Base-by-base conservation (phyloP, 495 filamentous ascomycete genomes). In the Penicillium malachiteum region DNA sequence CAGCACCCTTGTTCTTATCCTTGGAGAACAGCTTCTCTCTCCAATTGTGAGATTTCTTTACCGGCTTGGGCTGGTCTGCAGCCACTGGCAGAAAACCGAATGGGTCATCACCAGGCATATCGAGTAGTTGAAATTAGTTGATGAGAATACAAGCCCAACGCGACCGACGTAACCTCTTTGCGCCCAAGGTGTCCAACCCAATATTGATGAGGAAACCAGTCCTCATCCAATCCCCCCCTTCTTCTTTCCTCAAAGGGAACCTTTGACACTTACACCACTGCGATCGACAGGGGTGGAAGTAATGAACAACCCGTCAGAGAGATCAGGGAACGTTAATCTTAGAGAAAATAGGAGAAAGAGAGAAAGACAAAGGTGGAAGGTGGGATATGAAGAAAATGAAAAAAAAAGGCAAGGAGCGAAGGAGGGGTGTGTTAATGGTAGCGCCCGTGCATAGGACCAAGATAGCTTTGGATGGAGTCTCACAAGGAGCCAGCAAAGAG, bases 11-110 rank as follows among this genome's bases (percentile, higher is more conserved):
- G 43, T 54, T 66, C 52, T 73, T 77, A 37, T 78, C 76, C 46
- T 73, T 73, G 21, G 71, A 70, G 55, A 80, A 81, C 14, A 81
- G 61, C 52, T 81, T 82, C 17, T 70, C 75, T 55, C 67, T 70
- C 79, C 78, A 82, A 42, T 72, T 69, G 14, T 72, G 57, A 47
- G 71, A 78, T 41, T 72, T 72, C 31, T 62, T 65, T 18, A 58
- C 18, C 7, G 69, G 57, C 50, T 76, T 78, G 12, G 56, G 68
- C 54, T 77, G 72, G 53, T 66, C 59, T 14, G 65, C 61, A 54
- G 55, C 72, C 43, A n/a, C n/a, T n/a, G n/a, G n/a, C n/a, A 73
- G 39, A 53, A 72, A 74, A 48, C 71, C 54, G 38, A 76, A 73
- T 7, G 71, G 68, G 60, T 76, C 73, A 56, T 75, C 67, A 31